phyloP scores from a whole-genome alignment of 2,329 filamentous ascomycete species.

The Moelleriella libera region DNA sequence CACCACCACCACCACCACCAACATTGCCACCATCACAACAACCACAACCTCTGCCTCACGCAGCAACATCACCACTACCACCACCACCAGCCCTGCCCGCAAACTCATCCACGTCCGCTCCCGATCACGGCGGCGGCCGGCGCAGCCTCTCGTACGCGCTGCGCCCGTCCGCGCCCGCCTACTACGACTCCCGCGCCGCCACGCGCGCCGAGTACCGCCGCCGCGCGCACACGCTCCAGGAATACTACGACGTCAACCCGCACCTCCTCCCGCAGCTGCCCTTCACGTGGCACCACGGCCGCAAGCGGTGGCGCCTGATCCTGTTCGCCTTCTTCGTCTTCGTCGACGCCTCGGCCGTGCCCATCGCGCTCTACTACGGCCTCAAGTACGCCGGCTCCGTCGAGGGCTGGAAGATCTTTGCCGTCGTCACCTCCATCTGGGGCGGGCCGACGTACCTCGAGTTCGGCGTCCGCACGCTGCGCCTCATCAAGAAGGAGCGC shows the following conservation, averaged over 20 bases:
- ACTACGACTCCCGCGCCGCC: slow-evolving; percentile 25
- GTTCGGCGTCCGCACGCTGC: slow-evolving; percentile 32
- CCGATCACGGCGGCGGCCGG: too few relatives aligned
- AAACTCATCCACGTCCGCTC: too few relatives aligned
- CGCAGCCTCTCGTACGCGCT: slow-evolving; percentile 20
- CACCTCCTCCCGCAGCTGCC: slow-evolving; percentile 23
- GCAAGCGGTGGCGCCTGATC: slow-evolving; percentile 27
- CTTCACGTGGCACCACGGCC: slow-evolving; percentile 26
- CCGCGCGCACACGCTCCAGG: slow-evolving; percentile 19
- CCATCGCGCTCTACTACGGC: slow-evolving; percentile 37
- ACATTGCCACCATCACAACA: too few relatives aligned
- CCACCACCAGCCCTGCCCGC: too few relatives aligned
- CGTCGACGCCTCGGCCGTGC: slow-evolving; percentile 26
- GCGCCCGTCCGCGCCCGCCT: slow-evolving; percentile 18
- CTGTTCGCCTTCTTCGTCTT: slow-evolving; percentile 33
- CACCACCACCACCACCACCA: background rate
- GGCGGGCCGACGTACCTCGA: slow-evolving; percentile 40
- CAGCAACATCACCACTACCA: too few relatives aligned
- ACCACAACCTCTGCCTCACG: too few relatives aligned
- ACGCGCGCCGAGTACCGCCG: slow-evolving; percentile 19
- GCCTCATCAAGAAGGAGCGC: slow-evolving; percentile 32
- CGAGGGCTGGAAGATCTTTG: slow-evolving; percentile 30
- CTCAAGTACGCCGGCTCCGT: slow-evolving; percentile 26
- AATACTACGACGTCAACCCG: slow-evolving; percentile 25
- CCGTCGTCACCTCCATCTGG: slow-evolving; percentile 39